phyloP scores from a whole-genome alignment of 2,329 filamentous ascomycete species.

The Nectriaceae sp. region DNA sequence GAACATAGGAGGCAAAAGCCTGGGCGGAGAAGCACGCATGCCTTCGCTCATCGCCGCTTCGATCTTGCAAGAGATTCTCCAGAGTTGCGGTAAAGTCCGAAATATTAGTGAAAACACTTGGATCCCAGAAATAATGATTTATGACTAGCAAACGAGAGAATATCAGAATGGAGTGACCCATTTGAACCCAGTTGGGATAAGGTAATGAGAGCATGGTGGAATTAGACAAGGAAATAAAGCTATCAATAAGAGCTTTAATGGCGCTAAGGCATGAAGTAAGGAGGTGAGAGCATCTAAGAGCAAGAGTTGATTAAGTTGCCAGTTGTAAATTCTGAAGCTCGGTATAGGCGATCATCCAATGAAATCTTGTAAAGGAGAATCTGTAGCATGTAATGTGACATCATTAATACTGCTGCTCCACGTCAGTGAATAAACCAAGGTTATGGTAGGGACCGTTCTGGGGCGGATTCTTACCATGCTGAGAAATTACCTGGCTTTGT shows the following conservation, averaged over 20 bases:
- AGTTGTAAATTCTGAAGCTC: neutral
- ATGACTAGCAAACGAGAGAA: neutral
- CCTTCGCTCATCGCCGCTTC: neutral
- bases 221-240: neutral
- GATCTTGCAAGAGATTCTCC: neutral
- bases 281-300: neutral
- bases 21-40: neutral
- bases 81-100: neutral
- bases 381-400: slow-evolving; percentile 8
- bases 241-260: neutral
- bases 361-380: slow-evolving; percentile 8
- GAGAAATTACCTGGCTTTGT: neutral
- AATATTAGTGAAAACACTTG: neutral
- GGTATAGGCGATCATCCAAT: slow-evolving; percentile 7
- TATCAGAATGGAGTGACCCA: neutral
- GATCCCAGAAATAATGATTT: neutral
- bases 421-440: neutral
- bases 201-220: neutral
- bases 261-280: neutral
- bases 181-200: neutral
- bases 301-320: neutral
- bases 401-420: neutral
- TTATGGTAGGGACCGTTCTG: neutral
- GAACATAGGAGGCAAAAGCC: neutral
- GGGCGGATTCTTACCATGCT: slow-evolving; percentile 1